phyloP scores from a whole-genome alignment of 257 asterid species.

The Solanum neorickii region DNA sequence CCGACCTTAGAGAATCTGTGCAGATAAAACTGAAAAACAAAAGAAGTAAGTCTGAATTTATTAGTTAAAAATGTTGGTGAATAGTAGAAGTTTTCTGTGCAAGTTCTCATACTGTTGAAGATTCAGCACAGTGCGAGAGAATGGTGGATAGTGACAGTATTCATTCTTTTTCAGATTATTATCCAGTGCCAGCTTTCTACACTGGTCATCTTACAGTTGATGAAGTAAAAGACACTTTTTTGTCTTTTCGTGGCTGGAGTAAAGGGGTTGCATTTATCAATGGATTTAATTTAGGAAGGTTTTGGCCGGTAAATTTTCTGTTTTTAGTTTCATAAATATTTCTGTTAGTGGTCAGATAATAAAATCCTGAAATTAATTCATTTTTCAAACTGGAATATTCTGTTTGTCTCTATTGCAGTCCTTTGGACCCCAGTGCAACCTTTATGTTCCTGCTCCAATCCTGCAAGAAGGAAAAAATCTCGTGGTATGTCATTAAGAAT shows the following conservation, averaged over 20 bases:
- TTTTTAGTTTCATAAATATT: background rate
- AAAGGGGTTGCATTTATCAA: constrained; percentile 82
- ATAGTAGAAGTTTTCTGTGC: background rate
- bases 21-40: constrained; percentile 8
- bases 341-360: background rate
- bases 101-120: background rate
- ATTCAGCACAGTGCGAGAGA: background rate
- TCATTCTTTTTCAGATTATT: constrained; percentile 24
- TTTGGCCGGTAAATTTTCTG: constrained; percentile 69
- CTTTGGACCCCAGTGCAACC: constrained; percentile 86
- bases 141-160: background rate
- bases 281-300: constrained; percentile 64
- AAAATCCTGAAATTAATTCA: background rate
- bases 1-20: background rate
- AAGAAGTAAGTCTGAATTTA: constrained; percentile 24
- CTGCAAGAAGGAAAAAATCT: constrained; percentile 58
- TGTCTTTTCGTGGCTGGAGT: constrained; percentile 83
- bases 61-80: background rate
- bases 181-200: constrained; percentile 63
- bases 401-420: constrained; percentile 41
- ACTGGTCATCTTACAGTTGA: constrained; percentile 44
- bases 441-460: constrained; percentile 82
- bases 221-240: constrained; percentile 53
- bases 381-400: background rate
- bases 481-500: constrained; percentile 38